Conservation (phyloP, 768 basidiomycete genomes). For the Megacollybia marginata region DNA sequence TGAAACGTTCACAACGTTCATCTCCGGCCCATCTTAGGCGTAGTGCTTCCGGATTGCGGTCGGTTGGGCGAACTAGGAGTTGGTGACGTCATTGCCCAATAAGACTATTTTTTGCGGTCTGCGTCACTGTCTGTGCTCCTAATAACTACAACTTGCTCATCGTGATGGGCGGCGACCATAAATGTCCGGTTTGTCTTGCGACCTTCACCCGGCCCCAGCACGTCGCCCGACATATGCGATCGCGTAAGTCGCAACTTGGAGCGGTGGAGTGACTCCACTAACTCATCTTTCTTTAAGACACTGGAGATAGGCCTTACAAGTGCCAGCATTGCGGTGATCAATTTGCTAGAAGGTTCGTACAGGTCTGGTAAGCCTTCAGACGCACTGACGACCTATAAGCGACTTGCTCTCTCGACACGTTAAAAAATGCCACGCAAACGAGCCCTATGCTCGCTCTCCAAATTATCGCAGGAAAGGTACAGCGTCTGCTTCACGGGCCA, state of each 20-base stretch:
- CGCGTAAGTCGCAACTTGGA: constrained; percentile 50
- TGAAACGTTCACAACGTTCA: too few relatives aligned
- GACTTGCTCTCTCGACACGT: constrained; percentile 82
- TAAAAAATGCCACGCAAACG: constrained; percentile 81
- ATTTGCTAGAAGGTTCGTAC: constrained; percentile 68
- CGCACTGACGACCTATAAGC: constrained; percentile 25
- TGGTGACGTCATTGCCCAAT: too few relatives aligned
- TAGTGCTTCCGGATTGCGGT: too few relatives aligned
- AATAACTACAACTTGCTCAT: too few relatives aligned
- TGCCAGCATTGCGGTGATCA: constrained; percentile 86
- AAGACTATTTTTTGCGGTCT: too few relatives aligned
- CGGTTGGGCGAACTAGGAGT: too few relatives aligned
- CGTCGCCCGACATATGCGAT: constrained; percentile 87
- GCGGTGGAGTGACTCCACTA: too few relatives aligned
- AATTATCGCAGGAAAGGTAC: constrained; percentile 51
- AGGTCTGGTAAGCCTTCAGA: neutral
- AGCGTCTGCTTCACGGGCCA: constrained; percentile 53
- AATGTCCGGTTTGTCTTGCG: constrained; percentile 81
- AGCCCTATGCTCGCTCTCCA: constrained; percentile 33
- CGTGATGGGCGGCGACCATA: constrained; percentile 73
- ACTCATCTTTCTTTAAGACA: constrained; percentile 39
- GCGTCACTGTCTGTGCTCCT: too few relatives aligned
- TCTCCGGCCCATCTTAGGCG: too few relatives aligned
- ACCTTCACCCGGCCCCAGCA: constrained; percentile 87
- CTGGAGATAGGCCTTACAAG: constrained; percentile 85